Percentiles rank a stretch among this genome's conserved stretches.
These are phyloP conservation scores for Russula griseocarnosa DNA, from an alignment of 768 basidiomycete genomes.

Conservation along the genomic window DNA sequence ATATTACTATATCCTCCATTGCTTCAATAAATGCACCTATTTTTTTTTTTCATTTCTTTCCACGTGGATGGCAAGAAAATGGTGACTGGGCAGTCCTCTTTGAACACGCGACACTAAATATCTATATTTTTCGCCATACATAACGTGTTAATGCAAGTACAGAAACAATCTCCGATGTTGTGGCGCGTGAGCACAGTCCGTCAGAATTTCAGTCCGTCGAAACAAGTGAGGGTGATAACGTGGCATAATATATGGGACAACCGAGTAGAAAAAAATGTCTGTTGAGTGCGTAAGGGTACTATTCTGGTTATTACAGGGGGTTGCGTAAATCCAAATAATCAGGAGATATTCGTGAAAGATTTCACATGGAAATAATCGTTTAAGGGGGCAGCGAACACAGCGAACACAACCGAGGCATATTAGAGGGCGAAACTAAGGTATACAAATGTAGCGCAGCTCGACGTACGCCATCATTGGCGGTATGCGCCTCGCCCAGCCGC, in stretches of 20 bases:
- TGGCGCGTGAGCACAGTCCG: neutral
- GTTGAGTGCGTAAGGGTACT: slow-evolving; percentile 1
- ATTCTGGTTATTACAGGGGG: slow-evolving; percentile 3
- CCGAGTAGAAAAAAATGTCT: neutral
- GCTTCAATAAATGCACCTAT: neutral
- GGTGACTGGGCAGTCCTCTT: neutral
- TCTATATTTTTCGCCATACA: neutral
- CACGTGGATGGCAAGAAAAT: no score
- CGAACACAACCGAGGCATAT: slow-evolving; percentile 5
- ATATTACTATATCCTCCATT: neutral
- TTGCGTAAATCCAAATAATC: neutral
- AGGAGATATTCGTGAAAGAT: neutral
- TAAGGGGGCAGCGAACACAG: neutral
- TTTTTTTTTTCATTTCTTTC: neutral
- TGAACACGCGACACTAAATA: neutral
- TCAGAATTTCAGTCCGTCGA: neutral
- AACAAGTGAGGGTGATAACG: neutral
- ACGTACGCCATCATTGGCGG: slow-evolving; percentile 12
- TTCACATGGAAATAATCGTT: neutral
- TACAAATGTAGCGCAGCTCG: slow-evolving; percentile 1
- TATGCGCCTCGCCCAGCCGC: slow-evolving; percentile 14
- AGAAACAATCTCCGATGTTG: neutral
- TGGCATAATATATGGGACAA: neutral
- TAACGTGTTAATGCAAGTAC: neutral
- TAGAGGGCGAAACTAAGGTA: neutral